Evolutionary conservation across 1,284 basidiomycete species (phyloP).

Genomic region (Ceratobasidium sp.): DNA sequence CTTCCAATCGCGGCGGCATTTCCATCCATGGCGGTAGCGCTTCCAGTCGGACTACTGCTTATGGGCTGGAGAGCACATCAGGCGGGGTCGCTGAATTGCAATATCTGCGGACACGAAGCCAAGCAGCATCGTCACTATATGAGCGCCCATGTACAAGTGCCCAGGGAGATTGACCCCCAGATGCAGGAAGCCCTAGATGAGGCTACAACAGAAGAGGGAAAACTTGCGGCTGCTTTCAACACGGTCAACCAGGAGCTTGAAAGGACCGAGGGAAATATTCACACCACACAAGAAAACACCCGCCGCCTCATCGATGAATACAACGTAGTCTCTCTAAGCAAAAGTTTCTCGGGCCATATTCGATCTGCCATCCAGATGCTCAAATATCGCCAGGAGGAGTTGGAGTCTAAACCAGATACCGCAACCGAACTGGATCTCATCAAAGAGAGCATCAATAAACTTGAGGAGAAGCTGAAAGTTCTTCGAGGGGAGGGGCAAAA

Average conservation of each 20-base stretch:
- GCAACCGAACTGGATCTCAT: background rate
- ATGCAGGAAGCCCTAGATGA: background rate
- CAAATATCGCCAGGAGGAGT: background rate
- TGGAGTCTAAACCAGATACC: background rate
- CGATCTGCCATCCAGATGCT: conserved; percentile 1
- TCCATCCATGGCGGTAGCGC: background rate
- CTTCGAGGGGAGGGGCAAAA: background rate
- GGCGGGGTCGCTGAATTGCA: background rate
- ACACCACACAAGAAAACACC: background rate
- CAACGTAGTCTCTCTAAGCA: background rate
- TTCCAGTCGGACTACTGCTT: background rate
- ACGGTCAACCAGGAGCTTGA: background rate
- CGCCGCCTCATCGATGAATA: conserved; percentile 8
- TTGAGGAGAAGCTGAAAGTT: conserved; percentile 5
- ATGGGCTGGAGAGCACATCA: background rate
- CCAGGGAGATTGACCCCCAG: background rate
- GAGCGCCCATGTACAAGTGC: background rate
- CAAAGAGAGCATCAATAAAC: background rate
- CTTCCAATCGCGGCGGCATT: background rate
- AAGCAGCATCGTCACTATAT: background rate
- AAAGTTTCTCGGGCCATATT: conserved; percentile 14
- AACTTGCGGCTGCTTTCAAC: background rate
- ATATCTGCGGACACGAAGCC: background rate
- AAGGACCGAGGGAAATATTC: background rate
- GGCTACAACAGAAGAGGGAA: background rate